These are phyloP conservation scores for Mycosphaerelloides madeirae DNA, from an alignment of 2,329 filamentous ascomycete species.

Conservation along the genomic window DNA sequence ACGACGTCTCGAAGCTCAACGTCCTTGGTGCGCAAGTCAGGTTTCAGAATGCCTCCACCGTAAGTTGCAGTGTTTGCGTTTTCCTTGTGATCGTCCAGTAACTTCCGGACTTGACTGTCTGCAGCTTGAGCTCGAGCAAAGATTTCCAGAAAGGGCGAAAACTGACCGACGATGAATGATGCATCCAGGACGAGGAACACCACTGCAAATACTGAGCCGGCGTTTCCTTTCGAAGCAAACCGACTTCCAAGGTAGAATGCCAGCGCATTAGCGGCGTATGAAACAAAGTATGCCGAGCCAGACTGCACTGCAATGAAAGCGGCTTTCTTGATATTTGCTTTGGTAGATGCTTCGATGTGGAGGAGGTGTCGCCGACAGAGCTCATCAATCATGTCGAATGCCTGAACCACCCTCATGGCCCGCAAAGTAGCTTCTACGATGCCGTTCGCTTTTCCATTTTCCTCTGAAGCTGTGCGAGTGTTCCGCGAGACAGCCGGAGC, in stretches of 20 bases:
- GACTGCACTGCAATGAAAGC: constrained; percentile 39
- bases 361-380: constrained; percentile 37
- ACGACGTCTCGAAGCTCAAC: constrained; percentile 37
- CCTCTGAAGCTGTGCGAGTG: constrained; percentile 35
- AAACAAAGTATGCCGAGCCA: constrained; percentile 42
- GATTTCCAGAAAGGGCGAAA: constrained; percentile 58
- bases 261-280: constrained; percentile 43
- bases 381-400: constrained; percentile 42
- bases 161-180: constrained; percentile 58
- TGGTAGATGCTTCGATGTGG: constrained; percentile 33
- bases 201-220: constrained; percentile 57
- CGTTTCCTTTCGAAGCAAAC: constrained; percentile 27
- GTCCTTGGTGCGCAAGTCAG: constrained; percentile 22
- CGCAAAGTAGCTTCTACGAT: constrained; percentile 44
- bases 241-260: constrained; percentile 44
- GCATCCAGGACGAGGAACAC: constrained; percentile 62
- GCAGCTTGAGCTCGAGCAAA: constrained; percentile 52
- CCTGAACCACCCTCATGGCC: constrained; percentile 46
- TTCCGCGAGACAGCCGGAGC: constrained; percentile 40
- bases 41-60: constrained; percentile 25
- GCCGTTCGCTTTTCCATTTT: constrained; percentile 40
- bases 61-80: constrained; percentile 20
- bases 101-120: constrained; percentile 41
- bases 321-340: constrained; percentile 39
- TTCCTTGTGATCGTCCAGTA: constrained; percentile 36